Conservation (phyloP, 2,329 filamentous ascomycete genomes). For the Calonectria hongkongensis region DNA sequence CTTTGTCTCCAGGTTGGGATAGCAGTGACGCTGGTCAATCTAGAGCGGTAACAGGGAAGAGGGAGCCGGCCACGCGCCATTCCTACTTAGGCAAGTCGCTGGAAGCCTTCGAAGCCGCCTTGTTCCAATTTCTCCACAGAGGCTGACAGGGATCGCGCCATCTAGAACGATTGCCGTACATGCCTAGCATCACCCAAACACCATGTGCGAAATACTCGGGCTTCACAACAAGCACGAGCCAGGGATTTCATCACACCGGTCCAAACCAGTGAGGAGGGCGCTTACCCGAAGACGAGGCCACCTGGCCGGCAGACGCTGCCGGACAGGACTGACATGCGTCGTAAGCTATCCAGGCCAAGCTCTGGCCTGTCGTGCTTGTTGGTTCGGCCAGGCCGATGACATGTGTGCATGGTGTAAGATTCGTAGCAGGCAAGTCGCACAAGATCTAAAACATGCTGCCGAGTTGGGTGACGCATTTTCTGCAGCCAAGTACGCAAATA, state of each 20-base stretch:
- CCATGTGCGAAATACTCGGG: background rate
- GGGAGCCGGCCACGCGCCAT: too few species aligned
- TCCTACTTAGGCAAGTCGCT: too few species aligned
- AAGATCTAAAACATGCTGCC: slow-evolving; percentile 12
- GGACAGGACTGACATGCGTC: slow-evolving; percentile 5
- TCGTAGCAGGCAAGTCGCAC: background rate
- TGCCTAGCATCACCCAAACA: background rate
- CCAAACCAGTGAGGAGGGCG: background rate
- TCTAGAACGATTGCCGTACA: background rate
- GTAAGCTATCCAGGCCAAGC: background rate
- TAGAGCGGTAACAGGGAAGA: too few species aligned
- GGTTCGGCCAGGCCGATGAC: slow-evolving; percentile 10
- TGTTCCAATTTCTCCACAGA: background rate
- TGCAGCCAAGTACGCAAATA: background rate
- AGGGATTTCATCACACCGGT: background rate
- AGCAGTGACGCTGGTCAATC: too few species aligned
- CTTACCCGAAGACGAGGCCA: background rate
- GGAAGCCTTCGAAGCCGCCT: too few species aligned
- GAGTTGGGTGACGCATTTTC: background rate
- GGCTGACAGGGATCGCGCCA: background rate
- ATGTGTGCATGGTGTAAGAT: slow-evolving; percentile 18
- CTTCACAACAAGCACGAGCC: slow-evolving; percentile 6
- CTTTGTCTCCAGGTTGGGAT: too few species aligned
- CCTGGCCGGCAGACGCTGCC: slow-evolving; percentile 4
- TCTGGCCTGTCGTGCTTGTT: background rate